A percentile compares a stretch with the other conserved stretches of the same genome.
These are phyloP conservation scores for Decorospora gaudefroyi DNA, from an alignment of 2,329 filamentous ascomycete species.

Conservation along the genomic window DNA sequence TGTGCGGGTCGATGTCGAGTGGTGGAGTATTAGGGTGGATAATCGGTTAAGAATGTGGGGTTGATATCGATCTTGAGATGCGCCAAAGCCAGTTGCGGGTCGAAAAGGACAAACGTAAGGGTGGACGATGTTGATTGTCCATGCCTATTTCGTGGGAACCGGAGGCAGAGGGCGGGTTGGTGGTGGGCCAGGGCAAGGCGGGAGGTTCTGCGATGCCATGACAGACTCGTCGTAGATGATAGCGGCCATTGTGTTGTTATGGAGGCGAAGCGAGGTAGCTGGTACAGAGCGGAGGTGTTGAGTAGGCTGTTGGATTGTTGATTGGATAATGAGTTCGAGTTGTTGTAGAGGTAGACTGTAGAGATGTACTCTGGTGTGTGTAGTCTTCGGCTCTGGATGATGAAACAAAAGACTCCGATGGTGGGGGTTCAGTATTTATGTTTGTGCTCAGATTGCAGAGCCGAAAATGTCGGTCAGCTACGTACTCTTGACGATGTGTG, in stretches of 20 bases:
- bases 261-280: constrained; percentile 12
- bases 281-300: constrained; percentile 11
- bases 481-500: constrained; percentile 48
- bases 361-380: constrained; percentile 24
- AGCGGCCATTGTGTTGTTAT: constrained; percentile 39
- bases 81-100: constrained; percentile 33
- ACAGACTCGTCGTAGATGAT: constrained; percentile 46
- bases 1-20: constrained; percentile 24
- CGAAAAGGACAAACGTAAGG: constrained; percentile 21
- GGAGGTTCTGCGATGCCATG: constrained; percentile 50
- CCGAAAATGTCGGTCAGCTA: constrained; percentile 49
- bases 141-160: constrained; percentile 50
- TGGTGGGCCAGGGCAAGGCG: constrained; percentile 55
- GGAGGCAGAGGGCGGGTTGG: constrained; percentile 55
- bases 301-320: constrained; percentile 11
- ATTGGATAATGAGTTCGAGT: constrained; percentile 14
- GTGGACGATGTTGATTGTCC: not conserved
- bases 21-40: constrained; percentile 26
- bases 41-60: constrained; percentile 19
- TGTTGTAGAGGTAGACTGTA: constrained; percentile 15
- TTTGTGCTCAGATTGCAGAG: constrained; percentile 44
- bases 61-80: constrained; percentile 30
- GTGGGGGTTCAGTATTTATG: constrained; percentile 49
- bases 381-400: constrained; percentile 33
- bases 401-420: constrained; percentile 41